Conservation (phyloP, 495 filamentous ascomycete species). For the Thermochaetoides thermophila region DNA sequence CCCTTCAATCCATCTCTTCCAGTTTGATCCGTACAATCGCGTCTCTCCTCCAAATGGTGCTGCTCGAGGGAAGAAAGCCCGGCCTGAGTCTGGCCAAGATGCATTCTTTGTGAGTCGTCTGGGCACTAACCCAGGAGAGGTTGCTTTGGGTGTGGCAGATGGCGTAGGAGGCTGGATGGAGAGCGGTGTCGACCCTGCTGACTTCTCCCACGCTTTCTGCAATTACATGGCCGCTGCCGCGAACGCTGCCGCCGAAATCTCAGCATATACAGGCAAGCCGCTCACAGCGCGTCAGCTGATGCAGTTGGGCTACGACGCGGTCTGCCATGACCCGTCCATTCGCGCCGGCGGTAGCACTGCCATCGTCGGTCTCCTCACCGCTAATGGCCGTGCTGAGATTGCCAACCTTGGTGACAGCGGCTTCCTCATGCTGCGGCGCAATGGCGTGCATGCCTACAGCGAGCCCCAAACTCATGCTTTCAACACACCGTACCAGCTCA, state of each 20-base stretch:
- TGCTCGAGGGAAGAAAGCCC: slow-evolving; percentile 30
- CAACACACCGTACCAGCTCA: slow-evolving; percentile 93
- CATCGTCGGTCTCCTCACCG: slow-evolving; percentile 56
- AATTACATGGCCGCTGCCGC: slow-evolving; percentile 73
- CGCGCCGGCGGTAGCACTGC: slow-evolving; percentile 81
- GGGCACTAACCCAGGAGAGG: slow-evolving; percentile 36
- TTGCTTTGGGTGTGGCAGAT: slow-evolving; percentile 80
- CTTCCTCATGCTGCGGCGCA: slow-evolving; percentile 69
- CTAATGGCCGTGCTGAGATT: slow-evolving; percentile 60
- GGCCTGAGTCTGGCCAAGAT: slow-evolving; percentile 82
- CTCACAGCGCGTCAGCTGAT: slow-evolving; percentile 60
- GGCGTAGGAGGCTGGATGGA: slow-evolving; percentile 93
- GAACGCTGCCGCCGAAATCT: slow-evolving; percentile 10
- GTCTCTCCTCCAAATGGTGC: slow-evolving; percentile 38
- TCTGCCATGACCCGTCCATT: slow-evolving; percentile 58
- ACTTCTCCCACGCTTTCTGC: slow-evolving; percentile 93
- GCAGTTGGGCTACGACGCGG: slow-evolving; percentile 64
- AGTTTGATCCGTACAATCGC: slow-evolving; percentile 53
- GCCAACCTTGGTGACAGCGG: slow-evolving; percentile 98
- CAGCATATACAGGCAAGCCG: slow-evolving; percentile 1
- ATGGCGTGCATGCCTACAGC: slow-evolving; percentile 68
- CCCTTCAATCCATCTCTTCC: slow-evolving; percentile 53
- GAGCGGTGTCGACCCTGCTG: slow-evolving; percentile 77
- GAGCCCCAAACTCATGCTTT: slow-evolving; percentile 88
- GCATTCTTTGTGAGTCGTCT: slow-evolving; percentile 82